phyloP scores from a whole-genome alignment of 1,139 yeast species.

The Pichia sp. region DNA sequence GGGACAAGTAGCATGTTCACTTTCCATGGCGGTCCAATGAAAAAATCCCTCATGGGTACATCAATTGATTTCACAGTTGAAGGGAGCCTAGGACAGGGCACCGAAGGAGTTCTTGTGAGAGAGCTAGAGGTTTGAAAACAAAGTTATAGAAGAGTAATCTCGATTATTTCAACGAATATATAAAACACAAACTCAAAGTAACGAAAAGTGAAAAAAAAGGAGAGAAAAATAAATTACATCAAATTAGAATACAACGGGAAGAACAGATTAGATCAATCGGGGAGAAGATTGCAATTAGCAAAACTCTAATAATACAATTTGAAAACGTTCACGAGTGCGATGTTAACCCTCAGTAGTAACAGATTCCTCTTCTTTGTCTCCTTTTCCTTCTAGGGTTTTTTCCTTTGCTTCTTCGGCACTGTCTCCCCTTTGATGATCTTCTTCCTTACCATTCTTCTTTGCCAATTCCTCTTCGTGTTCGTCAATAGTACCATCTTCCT shows the following conservation, averaged over 20 bases:
- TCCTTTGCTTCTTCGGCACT: not conserved
- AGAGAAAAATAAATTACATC: slow-evolving; percentile 3
- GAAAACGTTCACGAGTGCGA: not conserved
- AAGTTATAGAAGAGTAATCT: not conserved
- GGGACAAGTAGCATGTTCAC: slow-evolving; percentile 62
- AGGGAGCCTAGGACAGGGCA: slow-evolving; percentile 57
- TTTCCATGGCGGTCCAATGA: slow-evolving; percentile 36
- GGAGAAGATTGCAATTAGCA: not conserved
- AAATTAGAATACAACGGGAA: slow-evolving; percentile 7
- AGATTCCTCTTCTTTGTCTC: not conserved
- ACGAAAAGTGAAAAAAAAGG: slow-evolving; percentile 6
- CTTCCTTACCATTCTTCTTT: not conserved
- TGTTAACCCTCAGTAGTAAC: not conserved
- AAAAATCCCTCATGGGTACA: slow-evolving; percentile 11
- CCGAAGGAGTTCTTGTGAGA: slow-evolving; percentile 57
- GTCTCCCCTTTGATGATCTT: not conserved
- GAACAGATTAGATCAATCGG: not conserved
- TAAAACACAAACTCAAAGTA: slow-evolving; percentile 6
- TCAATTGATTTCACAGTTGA: slow-evolving; percentile 37
- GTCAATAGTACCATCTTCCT: slow-evolving; percentile 19
- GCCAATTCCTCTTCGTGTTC: slow-evolving; percentile 15
- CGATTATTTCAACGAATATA: not conserved
- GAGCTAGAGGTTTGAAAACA: slow-evolving; percentile 41
- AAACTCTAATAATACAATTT: not conserved
- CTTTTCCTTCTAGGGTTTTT: not conserved